Evolutionary conservation across 2,329 filamentous ascomycete genomes (phyloP), one percentile per base, ranked within the genome.

Genomic region (Fusarium foetens): DNA sequence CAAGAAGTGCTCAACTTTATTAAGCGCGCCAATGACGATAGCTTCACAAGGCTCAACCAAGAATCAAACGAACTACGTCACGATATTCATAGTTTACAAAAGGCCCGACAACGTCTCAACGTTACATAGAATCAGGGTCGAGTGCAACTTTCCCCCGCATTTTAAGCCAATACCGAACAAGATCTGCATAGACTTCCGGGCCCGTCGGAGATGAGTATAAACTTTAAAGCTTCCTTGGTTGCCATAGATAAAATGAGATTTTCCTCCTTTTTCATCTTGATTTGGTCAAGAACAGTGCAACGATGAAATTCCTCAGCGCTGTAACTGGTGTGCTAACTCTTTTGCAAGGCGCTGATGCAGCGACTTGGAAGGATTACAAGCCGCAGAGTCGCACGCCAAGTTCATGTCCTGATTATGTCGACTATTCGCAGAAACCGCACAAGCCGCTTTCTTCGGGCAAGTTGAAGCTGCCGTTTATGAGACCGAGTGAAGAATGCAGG

Each of bases 371-470:
- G 5, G 67, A 67, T 4, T 70, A 63, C 13, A 38, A 62, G 9
- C 67, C 67, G 19, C 68, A 70, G 7, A 38, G 23, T 25, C 66
- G 68, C 11, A 67, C 58, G 0, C 25, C 62, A 3, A 54, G 41
- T 12, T 71, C 67, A 0, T 70, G 68, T n/a, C 67, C 62, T 2
- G 68, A 70, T 3, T 71, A 70, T 23, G 46, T 62, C 46, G 55
- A 58, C 8, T 71, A 70, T 25, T 58, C 68, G 0, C 62, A 71
- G 19, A 43, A 63, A 8, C 46, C 38, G 2, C 68, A 70, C 0
- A 21, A 35, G 16, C 68, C 68, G 2, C 27, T 71, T 0, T 70
- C 68, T 0, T 54, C 55, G 0, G 68, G 68, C 2, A 62, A 70
- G 29, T 35, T 70, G 2, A 63, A 70, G 10, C 14, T 70, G 1